A percentile compares a stretch with the other conserved stretches of the same genome.
Evolutionary conservation across 495 filamentous ascomycete genomes (phyloP).

Genomic region (Trichoderma reesei): DNA sequence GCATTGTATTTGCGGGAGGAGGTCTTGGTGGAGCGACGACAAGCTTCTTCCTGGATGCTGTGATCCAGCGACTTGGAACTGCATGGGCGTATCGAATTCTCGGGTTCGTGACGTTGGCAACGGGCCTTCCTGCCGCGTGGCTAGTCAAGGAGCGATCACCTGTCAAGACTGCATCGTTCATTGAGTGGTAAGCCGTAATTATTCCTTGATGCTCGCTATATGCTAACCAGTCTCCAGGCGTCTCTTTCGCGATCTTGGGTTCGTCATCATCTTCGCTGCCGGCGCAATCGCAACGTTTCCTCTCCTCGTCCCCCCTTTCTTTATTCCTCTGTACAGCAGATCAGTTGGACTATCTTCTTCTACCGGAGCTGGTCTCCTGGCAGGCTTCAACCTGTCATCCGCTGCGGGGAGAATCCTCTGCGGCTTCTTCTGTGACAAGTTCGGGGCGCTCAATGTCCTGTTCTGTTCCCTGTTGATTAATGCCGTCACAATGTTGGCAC

Average conservation of each 20-base stretch:
- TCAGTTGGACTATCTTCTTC: constrained; percentile 35
- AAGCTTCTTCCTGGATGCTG: constrained; percentile 37
- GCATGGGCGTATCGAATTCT: constrained; percentile 47
- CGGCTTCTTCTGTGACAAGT: constrained; percentile 40
- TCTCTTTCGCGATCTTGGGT: constrained; percentile 41
- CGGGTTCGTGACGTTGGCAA: constrained; percentile 21
- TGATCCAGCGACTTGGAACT: constrained; percentile 36
- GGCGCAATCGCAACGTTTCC: constrained; percentile 51
- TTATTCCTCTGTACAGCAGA: constrained; percentile 34
- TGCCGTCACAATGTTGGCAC: constrained; percentile 45
- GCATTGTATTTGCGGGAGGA: constrained; percentile 44
- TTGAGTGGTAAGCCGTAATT: constrained; percentile 36
- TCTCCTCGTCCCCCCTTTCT: constrained; percentile 51
- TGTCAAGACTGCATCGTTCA: constrained; percentile 32
- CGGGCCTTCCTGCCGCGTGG: constrained; percentile 46
- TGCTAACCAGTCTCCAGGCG: constrained; percentile 20
- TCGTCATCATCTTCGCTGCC: constrained; percentile 41
- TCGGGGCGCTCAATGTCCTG: constrained; percentile 44
- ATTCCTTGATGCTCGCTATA: not conserved
- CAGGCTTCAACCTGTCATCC: constrained; percentile 47
- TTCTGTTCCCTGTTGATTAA: constrained; percentile 26
- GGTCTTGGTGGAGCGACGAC: constrained; percentile 44
- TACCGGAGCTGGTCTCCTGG: constrained; percentile 43
- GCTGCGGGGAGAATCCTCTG: constrained; percentile 41
- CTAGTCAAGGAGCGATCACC: constrained; percentile 41